Conservation (phyloP, 1,139 yeast genomes). For the Hansenula sp. region DNA sequence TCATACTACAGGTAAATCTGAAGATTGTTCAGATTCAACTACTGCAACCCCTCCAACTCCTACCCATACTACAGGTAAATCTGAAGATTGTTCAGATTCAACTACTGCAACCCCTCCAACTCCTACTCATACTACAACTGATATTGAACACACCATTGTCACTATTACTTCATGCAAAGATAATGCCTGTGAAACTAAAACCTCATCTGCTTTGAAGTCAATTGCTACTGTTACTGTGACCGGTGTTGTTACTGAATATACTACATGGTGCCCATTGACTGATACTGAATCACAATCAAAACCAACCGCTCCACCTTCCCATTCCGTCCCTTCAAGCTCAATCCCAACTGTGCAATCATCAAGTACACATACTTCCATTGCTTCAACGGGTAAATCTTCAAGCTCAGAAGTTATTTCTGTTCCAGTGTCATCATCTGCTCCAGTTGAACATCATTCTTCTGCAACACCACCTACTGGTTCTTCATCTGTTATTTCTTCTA, state of each 20-base stretch:
- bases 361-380: background rate
- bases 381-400: background rate
- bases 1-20: too few relatives aligned
- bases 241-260: constrained; percentile 41
- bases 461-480: background rate
- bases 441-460: too few relatives aligned
- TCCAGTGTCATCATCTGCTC: background rate
- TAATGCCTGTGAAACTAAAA: background rate
- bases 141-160: constrained; percentile 1
- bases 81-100: too few relatives aligned
- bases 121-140: background rate
- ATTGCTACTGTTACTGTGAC: constrained; percentile 34
- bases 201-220: constrained; percentile 10
- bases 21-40: constrained; percentile 1
- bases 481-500: background rate
- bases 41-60: constrained; percentile 5
- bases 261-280: constrained; percentile 43
- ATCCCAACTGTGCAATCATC: background rate
- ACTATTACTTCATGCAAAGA: constrained; percentile 1
- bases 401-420: background rate
- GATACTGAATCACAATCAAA: too few relatives aligned
- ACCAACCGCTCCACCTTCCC: background rate
- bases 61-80: constrained; percentile 3
- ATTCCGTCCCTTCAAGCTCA: background rate
- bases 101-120: background rate